Evolutionary conservation across 192 early-diverging fungal species (phyloP).

Genomic region (Linnemannia schmuckeri): DNA sequence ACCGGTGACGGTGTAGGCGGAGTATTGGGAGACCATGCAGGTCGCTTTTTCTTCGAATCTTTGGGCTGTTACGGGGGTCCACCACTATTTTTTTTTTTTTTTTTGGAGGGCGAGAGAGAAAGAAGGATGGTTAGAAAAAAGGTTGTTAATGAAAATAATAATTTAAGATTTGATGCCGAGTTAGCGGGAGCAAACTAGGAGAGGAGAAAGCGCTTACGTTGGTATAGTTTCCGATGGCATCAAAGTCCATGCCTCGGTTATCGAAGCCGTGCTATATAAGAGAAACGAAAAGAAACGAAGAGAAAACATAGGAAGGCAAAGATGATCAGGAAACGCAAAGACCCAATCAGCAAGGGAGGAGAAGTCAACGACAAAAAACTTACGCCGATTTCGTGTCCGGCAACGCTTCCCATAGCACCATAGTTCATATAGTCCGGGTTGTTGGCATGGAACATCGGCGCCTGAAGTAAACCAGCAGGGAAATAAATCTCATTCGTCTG

Average conservation of each 20-base stretch:
- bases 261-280: slow-evolving; percentile 71
- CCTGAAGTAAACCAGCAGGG: slow-evolving; percentile 67
- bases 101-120: neutral
- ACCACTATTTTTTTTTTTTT: too few species aligned
- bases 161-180: too few species aligned
- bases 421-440: slow-evolving; percentile 73
- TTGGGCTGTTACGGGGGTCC: too few species aligned
- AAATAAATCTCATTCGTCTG: slow-evolving; percentile 36
- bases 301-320: too few species aligned
- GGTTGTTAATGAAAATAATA: too few species aligned
- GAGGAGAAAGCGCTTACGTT: slow-evolving; percentile 37
- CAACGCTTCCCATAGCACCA: slow-evolving; percentile 71
- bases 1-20: neutral
- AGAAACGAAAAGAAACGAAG: too few species aligned
- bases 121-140: slow-evolving; percentile 22
- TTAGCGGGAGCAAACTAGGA: slow-evolving; percentile 53
- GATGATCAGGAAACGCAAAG: neutral
- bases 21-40: too few species aligned
- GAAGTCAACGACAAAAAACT: too few species aligned
- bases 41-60: too few species aligned
- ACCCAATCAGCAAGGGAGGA: too few species aligned
- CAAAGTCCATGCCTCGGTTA: slow-evolving; percentile 63
- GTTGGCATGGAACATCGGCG: slow-evolving; percentile 67
- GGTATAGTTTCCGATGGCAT: slow-evolving; percentile 58
- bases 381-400: slow-evolving; percentile 69